phyloP scores from a whole-genome alignment of 2,329 filamentous ascomycete genomes.

The Alternaria sp. region DNA sequence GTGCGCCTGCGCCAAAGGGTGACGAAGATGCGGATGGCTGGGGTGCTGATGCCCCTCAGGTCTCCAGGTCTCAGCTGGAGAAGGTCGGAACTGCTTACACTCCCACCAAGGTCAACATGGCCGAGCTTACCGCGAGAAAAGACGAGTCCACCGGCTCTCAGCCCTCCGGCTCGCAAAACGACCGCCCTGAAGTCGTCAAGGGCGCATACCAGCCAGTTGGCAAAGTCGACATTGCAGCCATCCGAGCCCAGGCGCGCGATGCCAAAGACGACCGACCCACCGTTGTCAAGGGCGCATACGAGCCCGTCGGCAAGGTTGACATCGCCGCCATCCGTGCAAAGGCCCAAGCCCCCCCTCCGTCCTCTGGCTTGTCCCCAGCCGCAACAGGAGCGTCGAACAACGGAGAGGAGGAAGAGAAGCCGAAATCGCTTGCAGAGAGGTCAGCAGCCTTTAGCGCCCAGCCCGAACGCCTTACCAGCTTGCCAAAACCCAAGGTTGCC shows the following conservation, averaged over 20 bases:
- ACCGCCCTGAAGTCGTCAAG: conserved; percentile 71
- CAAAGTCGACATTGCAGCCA: conserved; percentile 95
- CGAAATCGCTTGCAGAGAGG: conserved; percentile 76
- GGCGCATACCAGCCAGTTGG: conserved; percentile 93
- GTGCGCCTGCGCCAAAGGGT: conserved; percentile 62
- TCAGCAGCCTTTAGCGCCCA: conserved; percentile 73
- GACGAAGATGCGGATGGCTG: conserved; percentile 86
- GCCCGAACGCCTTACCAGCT: conserved; percentile 80
- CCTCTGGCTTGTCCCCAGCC: conserved; percentile 54
- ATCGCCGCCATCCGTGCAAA: conserved; percentile 91
- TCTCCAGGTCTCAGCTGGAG: conserved; percentile 85
- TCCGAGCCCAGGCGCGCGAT: conserved; percentile 74
- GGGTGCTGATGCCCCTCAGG: conserved; percentile 91
- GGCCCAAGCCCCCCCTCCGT: conserved; percentile 64
- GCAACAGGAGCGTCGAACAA: conserved; percentile 55
- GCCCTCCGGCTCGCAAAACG: conserved; percentile 58
- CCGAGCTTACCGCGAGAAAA: conserved; percentile 79
- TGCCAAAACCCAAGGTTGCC: conserved; percentile 94
- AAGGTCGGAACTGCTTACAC: conserved; percentile 93
- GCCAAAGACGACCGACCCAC: conserved; percentile 80
- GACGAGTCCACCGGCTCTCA: conserved; percentile 71
- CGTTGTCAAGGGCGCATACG: conserved; percentile 89
- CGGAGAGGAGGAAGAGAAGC: conserved; percentile 56
- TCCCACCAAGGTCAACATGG: conserved; percentile 94
- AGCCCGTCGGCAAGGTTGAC: conserved; percentile 95